Conservation (phyloP, 306 rosid species). For the Delonix regia region DNA sequence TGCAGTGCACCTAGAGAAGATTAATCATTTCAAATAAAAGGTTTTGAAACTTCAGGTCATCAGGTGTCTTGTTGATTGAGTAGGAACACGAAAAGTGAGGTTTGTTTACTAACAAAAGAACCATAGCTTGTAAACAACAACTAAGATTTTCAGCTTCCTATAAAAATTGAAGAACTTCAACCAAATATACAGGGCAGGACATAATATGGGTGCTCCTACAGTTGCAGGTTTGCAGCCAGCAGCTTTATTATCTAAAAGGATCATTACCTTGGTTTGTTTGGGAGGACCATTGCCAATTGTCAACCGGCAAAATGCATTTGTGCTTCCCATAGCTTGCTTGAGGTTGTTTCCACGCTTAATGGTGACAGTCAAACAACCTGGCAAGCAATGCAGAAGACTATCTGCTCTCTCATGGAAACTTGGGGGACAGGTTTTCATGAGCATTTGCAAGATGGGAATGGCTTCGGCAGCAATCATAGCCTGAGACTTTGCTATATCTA, state of each 20-base stretch:
- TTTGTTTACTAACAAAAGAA: not conserved
- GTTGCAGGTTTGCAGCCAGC: slow-evolving; percentile 20
- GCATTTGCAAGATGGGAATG: slow-evolving; percentile 95
- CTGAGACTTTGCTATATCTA: slow-evolving; percentile 85
- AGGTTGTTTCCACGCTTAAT: slow-evolving; percentile 92
- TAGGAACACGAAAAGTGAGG: slow-evolving; percentile 12
- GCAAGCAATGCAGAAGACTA: slow-evolving; percentile 89
- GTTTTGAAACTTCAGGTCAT: not conserved
- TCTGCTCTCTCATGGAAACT: slow-evolving; percentile 98
- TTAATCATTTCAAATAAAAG: slow-evolving; percentile 6
- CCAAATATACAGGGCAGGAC: slow-evolving; percentile 9
- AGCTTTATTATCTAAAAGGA: slow-evolving; percentile 13
- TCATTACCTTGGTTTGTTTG: slow-evolving; percentile 90
- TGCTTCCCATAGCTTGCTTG: slow-evolving; percentile 94
- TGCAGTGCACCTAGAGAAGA: slow-evolving; percentile 7
- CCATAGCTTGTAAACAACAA: slow-evolving; percentile 4
- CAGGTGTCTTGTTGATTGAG: not conserved
- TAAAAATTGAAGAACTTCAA: slow-evolving; percentile 9
- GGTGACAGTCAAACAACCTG: slow-evolving; percentile 96
- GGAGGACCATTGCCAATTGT: slow-evolving; percentile 94
- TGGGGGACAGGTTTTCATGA: slow-evolving; percentile 97
- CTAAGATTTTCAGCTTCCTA: not conserved
- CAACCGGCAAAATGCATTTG: slow-evolving; percentile 91
- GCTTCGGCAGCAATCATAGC: slow-evolving; percentile 94
- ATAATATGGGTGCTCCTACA: slow-evolving; percentile 28